Evolutionary conservation across 345 rosid genomes (phyloP).

Genomic region (Salix koriyanagi): DNA sequence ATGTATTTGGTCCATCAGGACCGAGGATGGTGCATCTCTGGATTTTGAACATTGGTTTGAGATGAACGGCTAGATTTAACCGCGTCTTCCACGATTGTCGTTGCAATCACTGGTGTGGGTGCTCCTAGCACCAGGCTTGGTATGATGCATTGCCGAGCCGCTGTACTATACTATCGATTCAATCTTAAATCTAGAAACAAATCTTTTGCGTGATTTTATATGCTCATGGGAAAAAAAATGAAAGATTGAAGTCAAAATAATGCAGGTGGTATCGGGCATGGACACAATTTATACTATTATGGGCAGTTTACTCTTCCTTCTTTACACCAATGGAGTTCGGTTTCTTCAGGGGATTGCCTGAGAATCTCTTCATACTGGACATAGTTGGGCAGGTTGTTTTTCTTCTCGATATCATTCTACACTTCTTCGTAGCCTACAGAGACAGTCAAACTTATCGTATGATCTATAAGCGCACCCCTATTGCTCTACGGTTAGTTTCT

Average conservation of each 20-base stretch:
- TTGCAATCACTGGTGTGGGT: background rate
- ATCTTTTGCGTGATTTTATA: background rate
- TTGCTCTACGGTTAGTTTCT: conserved; percentile 55
- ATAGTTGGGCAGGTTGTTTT: conserved; percentile 74
- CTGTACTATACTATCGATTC: background rate
- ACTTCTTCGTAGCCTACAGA: conserved; percentile 60
- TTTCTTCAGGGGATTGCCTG: conserved; percentile 74
- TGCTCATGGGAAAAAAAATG: background rate
- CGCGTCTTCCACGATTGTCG: no score
- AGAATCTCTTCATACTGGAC: conserved; percentile 62
- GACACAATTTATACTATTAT: conserved; percentile 61
- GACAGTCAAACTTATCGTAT: conserved; percentile 56
- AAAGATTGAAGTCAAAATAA: background rate
- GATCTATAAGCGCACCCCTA: conserved; percentile 44
- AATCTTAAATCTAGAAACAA: background rate
- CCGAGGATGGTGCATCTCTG: no score
- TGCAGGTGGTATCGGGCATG: conserved; percentile 67
- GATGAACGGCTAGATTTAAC: no score
- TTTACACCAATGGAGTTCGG: conserved; percentile 90
- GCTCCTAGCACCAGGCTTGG: background rate
- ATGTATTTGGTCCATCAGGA: no score
- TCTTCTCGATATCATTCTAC: conserved; percentile 60
- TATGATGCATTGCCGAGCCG: background rate
- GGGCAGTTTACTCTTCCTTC: conserved; percentile 84
- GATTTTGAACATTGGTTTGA: no score